Percentiles rank a stretch among this genome's conserved stretches.
phyloP scores from a whole-genome alignment of 768 basidiomycete species.

The Lentinula guzmanii region DNA sequence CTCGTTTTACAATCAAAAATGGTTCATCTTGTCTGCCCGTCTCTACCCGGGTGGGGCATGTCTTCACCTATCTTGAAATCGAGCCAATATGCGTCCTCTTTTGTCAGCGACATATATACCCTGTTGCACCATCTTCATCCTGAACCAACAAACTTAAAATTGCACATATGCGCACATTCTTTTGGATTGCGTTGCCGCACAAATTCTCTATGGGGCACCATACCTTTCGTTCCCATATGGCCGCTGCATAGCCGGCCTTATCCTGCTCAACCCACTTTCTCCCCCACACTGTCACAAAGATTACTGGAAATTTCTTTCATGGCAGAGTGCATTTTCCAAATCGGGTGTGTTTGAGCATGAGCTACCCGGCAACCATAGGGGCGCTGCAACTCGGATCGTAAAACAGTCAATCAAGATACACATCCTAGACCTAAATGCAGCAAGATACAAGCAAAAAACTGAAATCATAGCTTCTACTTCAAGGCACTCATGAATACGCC shows the following conservation, averaged over 20 bases:
- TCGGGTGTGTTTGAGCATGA: too few relatives aligned
- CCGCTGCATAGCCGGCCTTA: conserved; percentile 35
- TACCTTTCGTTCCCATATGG: conserved; percentile 48
- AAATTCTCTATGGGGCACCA: conserved; percentile 49
- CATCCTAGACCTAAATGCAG: too few relatives aligned
- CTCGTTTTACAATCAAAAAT: conserved; percentile 29
- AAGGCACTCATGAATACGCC: background rate
- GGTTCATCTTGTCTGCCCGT: conserved; percentile 42
- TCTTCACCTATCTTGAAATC: conserved; percentile 34
- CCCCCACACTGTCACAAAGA: conserved; percentile 41
- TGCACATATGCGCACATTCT: conserved; percentile 49
- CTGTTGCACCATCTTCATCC: conserved; percentile 49
- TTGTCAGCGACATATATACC: conserved; percentile 38
- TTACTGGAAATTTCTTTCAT: conserved; percentile 40
- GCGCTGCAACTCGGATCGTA: too few relatives aligned
- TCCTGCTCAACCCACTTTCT: conserved; percentile 40
- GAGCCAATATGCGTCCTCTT: conserved; percentile 30
- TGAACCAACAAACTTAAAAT: conserved; percentile 27
- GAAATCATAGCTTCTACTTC: background rate
- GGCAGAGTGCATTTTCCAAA: conserved; percentile 19
- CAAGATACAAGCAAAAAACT: too few relatives aligned
- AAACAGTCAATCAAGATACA: too few relatives aligned
- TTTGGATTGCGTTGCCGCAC: conserved; percentile 50
- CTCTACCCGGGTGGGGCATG: conserved; percentile 55
- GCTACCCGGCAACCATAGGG: too few relatives aligned